phyloP scores from a whole-genome alignment of 148 eudicot species.

The Dysphania ambrosioides region DNA sequence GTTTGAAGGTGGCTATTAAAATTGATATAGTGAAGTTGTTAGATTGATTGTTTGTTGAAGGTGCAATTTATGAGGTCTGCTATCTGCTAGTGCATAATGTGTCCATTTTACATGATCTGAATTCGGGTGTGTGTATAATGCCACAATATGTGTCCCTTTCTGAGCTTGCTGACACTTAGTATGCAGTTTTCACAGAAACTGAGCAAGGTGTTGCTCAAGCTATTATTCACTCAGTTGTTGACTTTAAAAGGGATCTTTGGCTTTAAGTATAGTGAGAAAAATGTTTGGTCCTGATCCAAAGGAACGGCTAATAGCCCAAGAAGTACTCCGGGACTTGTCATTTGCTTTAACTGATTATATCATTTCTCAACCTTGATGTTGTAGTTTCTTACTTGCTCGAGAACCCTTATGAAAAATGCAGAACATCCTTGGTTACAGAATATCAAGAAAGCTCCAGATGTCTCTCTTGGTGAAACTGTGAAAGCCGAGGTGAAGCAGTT shows the following conservation, averaged over 20 bases:
- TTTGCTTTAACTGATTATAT: background rate
- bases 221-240: conserved; percentile 62
- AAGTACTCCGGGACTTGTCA: conserved; percentile 57
- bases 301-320: conserved; percentile 63
- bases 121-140: conserved; percentile 2
- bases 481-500: conserved; percentile 84
- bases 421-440: conserved; percentile 84
- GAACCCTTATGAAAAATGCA: conserved; percentile 29
- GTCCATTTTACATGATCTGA: background rate
- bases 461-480: conserved; percentile 75
- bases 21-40: background rate
- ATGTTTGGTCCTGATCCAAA: conserved; percentile 77
- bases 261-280: conserved; percentile 65
- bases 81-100: background rate
- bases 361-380: background rate
- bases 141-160: background rate
- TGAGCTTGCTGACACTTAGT: conserved; percentile 13
- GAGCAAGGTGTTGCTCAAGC: conserved; percentile 93
- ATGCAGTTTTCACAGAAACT: conserved; percentile 49
- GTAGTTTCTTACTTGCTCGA: conserved; percentile 12
- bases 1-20: background rate
- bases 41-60: background rate
- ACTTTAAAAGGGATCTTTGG: conserved; percentile 85
- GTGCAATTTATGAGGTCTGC: background rate
- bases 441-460: conserved; percentile 75